Base-by-base conservation (phyloP, 352 stramenopile species). In the Globisporangium heterothallicum region DNA sequence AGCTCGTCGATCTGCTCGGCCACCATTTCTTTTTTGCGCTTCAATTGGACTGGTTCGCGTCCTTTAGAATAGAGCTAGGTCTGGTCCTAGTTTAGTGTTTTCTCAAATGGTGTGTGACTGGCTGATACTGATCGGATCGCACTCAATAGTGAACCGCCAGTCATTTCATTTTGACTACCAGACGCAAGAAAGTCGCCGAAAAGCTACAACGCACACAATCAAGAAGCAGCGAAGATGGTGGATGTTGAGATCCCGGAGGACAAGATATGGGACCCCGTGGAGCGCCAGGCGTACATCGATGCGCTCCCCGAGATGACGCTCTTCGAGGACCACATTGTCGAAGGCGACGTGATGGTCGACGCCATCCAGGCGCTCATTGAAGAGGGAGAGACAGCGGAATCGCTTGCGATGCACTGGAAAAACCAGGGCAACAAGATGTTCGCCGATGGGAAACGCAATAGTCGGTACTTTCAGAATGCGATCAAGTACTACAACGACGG, bases 341-440 rank as follows among this genome's bases (percentile, higher is more conserved):
- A 92, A 46, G 81, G 80, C 51, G 84, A 94, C 57, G 70, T 85
- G 55, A 94, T 92, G 84, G 82, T 86, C 42, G 78, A 79, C 22
- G 84, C 84, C 14, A 93, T 95, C 61, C 75, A 92, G 58, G 84
- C 80, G 60, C 70, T 95, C 34, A 88, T 93, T 40, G 74, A 93
- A 49, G 84, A 95, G 49, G 83, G 83, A 49, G 84, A 95, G 78
- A 92, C 79, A 16, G 70, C 80, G 35, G 84, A 95, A 66, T 90
- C 70, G 46, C 70, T 95, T 30, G 84, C 84, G 59, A 60, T 92
- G 26, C 77, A 92, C 54, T 95, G 74, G 80, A 95, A 95, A 61
- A 92, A 90, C 54, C 84, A 91, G 64, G 84, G 84, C 62, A 95
- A 95, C 58, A 78, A 92, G 56, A 82, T 88, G 65, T 92, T 93